Evolutionary conservation across 2,329 filamentous ascomycete species (phyloP), one percentile per base, ranked within the genome.

Genomic region (Cercospora sp.): DNA sequence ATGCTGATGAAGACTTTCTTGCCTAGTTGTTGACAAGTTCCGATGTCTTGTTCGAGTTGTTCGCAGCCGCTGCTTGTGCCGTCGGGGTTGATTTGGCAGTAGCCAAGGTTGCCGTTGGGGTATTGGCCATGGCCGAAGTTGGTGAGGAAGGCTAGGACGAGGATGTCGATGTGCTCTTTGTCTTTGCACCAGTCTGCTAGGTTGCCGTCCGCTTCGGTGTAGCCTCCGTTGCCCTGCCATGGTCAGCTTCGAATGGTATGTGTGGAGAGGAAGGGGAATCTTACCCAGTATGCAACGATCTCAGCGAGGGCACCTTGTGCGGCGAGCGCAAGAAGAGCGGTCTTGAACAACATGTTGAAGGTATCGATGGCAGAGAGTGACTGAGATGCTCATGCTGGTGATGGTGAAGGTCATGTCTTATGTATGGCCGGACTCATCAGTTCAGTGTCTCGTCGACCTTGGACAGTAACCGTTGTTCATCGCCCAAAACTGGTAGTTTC

Each of bases 1-100:
- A 84, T 72, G 10, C 81, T 79, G 10, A 83, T 64, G 63, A 83
- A 78, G 39, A 84, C 74, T 71, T 81, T 83, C 60, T 81, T 76
- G 31, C 82, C 80, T 13, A 71, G 69, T 2, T 63, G 28, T 72
- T 82, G 79, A 74, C 82, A 84, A 9, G 75, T 78, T 5, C 75
- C 69, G 62, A 84, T 83, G 10, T 79, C 77, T 6, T 76, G 59
- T 5, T 77, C 72, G 2, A 83, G 71, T 26, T 70, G 71, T 5
- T 80, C 80, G 60, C 82, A 83, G 65, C 68, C 67, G 39, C 60
- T 55, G 28, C 63, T 59, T 20, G 55, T 59, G 23, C 66, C 65
- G 30, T 70, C 66, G 13, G 42, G 10, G 55, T 66, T 61, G 63
- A 70, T 60, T n/a, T 30, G 18, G 53, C 68, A 70, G 30, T 60